phyloP scores from a whole-genome alignment of 352 stramenopile genomes.

The Hyaloperonospora brassicae region DNA sequence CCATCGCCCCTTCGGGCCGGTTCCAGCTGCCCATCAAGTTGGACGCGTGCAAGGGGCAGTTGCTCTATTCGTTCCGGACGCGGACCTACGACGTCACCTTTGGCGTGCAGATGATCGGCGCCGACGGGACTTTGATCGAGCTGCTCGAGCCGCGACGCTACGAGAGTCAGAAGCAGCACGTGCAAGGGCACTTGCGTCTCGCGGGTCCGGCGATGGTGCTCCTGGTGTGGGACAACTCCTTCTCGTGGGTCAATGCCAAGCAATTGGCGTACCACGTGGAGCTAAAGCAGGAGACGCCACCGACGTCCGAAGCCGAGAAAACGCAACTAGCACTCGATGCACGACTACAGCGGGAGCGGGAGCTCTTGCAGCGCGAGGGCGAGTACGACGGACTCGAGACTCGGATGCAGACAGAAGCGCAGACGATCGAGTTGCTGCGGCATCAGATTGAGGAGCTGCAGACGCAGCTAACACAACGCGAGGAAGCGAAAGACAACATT shows the following conservation, averaged over 20 bases:
- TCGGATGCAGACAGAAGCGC: constrained; percentile 35
- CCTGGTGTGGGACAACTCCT: constrained; percentile 76
- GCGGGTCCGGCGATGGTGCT: constrained; percentile 49
- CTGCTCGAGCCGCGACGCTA: constrained; percentile 48
- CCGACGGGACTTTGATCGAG: constrained; percentile 45
- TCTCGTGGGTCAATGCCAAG: constrained; percentile 76
- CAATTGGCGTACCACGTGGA: constrained; percentile 68
- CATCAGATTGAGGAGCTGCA: constrained; percentile 58
- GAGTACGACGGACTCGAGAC: constrained; percentile 36
- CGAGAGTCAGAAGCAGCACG: constrained; percentile 50
- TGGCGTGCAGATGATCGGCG: constrained; percentile 57
- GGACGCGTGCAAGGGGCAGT: constrained; percentile 42
- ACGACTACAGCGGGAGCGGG: constrained; percentile 37
- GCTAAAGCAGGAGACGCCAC: constrained; percentile 48
- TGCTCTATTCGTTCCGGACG: constrained; percentile 64
- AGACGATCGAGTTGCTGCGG: constrained; percentile 40
- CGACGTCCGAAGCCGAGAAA: constrained; percentile 32
- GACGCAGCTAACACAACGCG: constrained; percentile 26
- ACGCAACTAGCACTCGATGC: constrained; percentile 40
- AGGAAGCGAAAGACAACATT: constrained; percentile 29
- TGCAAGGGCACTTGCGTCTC: constrained; percentile 38
- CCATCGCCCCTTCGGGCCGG: constrained; percentile 48
- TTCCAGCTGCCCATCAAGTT: constrained; percentile 75
- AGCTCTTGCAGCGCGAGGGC: constrained; percentile 28
- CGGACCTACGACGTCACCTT: constrained; percentile 70